phyloP scores from a whole-genome alignment of 768 basidiomycete genomes.

The Tremella mesenterica region DNA sequence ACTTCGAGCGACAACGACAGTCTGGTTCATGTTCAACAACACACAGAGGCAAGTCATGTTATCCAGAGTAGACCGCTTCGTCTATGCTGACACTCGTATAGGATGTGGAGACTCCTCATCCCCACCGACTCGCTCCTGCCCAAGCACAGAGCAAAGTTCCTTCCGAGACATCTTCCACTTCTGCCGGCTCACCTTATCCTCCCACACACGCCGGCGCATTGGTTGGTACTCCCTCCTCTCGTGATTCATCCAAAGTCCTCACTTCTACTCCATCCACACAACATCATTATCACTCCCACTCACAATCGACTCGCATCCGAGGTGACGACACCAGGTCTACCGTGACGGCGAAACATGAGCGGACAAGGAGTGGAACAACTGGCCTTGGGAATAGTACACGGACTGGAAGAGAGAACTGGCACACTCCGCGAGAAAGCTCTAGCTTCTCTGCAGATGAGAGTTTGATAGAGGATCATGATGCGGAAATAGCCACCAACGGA shows the following conservation, averaged over 20 bases:
- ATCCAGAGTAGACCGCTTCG: too few species aligned
- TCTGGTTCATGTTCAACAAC: background rate
- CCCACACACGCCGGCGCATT: conserved; percentile 1
- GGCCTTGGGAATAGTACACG: conserved; percentile 14
- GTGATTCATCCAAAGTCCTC: conserved; percentile 11
- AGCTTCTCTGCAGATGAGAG: conserved; percentile 37
- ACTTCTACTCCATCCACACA: conserved; percentile 29
- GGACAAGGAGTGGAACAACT: too few species aligned
- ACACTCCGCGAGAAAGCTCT: conserved; percentile 32
- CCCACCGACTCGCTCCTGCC: conserved; percentile 10
- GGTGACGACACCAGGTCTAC: too few species aligned
- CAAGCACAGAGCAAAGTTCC: background rate
- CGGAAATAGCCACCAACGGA: too few species aligned
- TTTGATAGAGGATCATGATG: background rate
- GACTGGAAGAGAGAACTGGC: conserved; percentile 26
- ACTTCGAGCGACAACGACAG: background rate
- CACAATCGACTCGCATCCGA: conserved; percentile 7
- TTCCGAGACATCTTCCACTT: conserved; percentile 17
- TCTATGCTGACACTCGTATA: conserved; percentile 1
- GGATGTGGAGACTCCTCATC: conserved; percentile 31
- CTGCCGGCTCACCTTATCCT: conserved; percentile 27
- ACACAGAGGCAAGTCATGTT: too few species aligned
- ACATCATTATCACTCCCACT: conserved; percentile 9
- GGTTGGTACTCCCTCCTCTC: conserved; percentile 12
- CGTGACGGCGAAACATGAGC: conserved; percentile 12